These are phyloP conservation scores for Aspergillus campestris DNA, from an alignment of 495 filamentous ascomycete species.

Conservation along the genomic window DNA sequence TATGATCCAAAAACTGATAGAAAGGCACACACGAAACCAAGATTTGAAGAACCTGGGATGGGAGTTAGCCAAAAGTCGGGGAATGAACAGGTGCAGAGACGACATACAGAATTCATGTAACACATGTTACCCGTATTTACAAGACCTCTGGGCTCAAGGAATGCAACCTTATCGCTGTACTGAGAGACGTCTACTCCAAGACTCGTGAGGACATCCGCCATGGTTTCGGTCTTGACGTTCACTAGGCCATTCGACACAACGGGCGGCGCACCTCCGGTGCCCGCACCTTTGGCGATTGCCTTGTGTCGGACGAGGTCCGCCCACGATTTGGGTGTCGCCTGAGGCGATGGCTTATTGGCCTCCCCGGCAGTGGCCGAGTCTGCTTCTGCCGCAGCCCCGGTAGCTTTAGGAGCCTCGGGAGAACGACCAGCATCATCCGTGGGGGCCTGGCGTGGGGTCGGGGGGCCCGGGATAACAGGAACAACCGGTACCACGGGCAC, in stretches of 20 bases:
- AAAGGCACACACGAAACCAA: slow-evolving; percentile 89
- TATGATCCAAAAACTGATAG: slow-evolving; percentile 84
- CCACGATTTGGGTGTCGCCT: slow-evolving; percentile 61
- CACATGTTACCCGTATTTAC: slow-evolving; percentile 99
- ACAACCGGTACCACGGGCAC: slow-evolving; percentile 60
- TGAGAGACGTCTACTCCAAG: slow-evolving; percentile 53
- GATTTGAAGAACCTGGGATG: slow-evolving; percentile 74
- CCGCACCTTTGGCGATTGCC: slow-evolving; percentile 19
- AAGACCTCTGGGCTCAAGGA: slow-evolving; percentile 88
- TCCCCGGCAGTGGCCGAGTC: slow-evolving; percentile 19
- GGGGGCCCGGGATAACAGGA: slow-evolving; percentile 49
- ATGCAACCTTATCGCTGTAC: slow-evolving; percentile 57
- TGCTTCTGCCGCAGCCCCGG: slow-evolving; percentile 17
- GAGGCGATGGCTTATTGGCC: slow-evolving; percentile 27
- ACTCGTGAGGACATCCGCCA: slow-evolving; percentile 62
- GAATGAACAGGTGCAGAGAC: neutral
- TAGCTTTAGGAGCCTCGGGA: slow-evolving; percentile 30
- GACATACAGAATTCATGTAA: slow-evolving; percentile 97
- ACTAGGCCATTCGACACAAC: slow-evolving; percentile 38
- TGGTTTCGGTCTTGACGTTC: slow-evolving; percentile 48
- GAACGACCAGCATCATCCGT: slow-evolving; percentile 31
- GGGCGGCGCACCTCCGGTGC: slow-evolving; percentile 14
- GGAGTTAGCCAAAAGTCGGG: neutral
- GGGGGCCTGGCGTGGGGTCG: slow-evolving; percentile 33
- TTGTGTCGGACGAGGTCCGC: slow-evolving; percentile 61